Base-by-base conservation (phyloP, 2,329 filamentous ascomycete species). In the Fusarium sp. region DNA sequence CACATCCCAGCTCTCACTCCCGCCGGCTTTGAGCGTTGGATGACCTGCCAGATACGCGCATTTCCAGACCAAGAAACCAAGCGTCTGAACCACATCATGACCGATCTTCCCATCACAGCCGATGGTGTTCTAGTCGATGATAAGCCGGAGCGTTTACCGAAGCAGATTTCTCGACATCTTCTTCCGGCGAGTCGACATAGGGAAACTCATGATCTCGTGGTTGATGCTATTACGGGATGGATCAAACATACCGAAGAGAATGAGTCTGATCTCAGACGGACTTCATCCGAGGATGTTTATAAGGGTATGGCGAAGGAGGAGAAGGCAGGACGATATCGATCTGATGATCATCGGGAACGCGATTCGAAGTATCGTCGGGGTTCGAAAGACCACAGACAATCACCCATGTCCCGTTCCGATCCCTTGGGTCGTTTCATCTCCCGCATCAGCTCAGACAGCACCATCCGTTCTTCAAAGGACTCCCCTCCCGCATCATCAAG, bases 31-130 rank as follows among this genome's bases (percentile, higher is more conserved):
- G 84, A 86, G 49, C 82, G 83, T 52, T 97, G 92, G 90, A 88
- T 91, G 81, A 90, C 87, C 2, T 82, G 87, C 37, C 86, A 92
- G 76, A 90, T 95, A 36, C 86, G 88, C 66, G 91, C 92, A 2
- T 89, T 93, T 67, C 94, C 94, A 0, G 89, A 93, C 39, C 84
- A 87, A 45, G 93, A 97, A 76, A 90, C 88, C 58, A 84, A 86
- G 40, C 87, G 94, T 11, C 81, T 97, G 6, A 83, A 88, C 41
- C 88, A 86, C 58, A 87, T 93, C 21, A 86, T 94, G 5, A 77
- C 88, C 5, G 85, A 90, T 42, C 87, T 94, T 77, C 91, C 92
- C 1, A 91, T 96, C 70, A 78, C 83, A 29, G 79, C 80, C 1
- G 79, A 82, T 47, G 80, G 78, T 11, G 69, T 88, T 76, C 88